phyloP scores from a whole-genome alignment of 139 green algal genomes.

The Picocystis salinarum region DNA sequence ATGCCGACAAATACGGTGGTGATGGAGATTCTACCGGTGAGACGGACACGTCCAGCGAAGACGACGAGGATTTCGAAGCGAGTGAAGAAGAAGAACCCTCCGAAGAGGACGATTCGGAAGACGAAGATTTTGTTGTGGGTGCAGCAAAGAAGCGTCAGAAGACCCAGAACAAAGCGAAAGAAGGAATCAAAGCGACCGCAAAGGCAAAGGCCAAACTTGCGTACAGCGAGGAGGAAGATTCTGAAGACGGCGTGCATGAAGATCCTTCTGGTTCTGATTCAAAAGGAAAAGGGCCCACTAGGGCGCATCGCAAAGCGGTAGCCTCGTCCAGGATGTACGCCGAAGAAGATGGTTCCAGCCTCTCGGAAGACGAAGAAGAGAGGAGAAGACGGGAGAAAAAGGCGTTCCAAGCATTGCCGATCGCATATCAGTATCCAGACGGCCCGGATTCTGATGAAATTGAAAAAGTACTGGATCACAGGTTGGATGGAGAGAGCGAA shows the following conservation, averaged over 20 bases:
- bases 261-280: too few species aligned
- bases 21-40: too few species aligned
- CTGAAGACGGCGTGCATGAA: constrained; percentile 9
- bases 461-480: constrained; percentile 7
- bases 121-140: constrained; percentile 1
- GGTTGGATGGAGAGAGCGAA: constrained; percentile 7
- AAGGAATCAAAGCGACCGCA: constrained; percentile 13
- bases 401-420: constrained; percentile 29
- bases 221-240: constrained; percentile 13
- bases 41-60: too few species aligned
- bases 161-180: constrained; percentile 3
- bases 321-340: too few species aligned
- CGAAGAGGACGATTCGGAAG: not conserved
- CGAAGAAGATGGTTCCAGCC: not conserved
- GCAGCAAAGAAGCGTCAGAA: not conserved
- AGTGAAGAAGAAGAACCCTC: constrained; percentile 3
- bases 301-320: too few species aligned
- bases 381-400: constrained; percentile 12
- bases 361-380: constrained; percentile 12
- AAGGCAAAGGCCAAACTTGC: too few species aligned
- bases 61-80: not conserved
- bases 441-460: not conserved
- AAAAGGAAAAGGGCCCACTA: too few species aligned
- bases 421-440: constrained; percentile 10
- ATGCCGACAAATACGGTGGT: too few species aligned